Evolutionary conservation across 805 yeast species (phyloP), one percentile per base, ranked within the genome.

Genomic region (Teunomyces aglyptinius): DNA sequence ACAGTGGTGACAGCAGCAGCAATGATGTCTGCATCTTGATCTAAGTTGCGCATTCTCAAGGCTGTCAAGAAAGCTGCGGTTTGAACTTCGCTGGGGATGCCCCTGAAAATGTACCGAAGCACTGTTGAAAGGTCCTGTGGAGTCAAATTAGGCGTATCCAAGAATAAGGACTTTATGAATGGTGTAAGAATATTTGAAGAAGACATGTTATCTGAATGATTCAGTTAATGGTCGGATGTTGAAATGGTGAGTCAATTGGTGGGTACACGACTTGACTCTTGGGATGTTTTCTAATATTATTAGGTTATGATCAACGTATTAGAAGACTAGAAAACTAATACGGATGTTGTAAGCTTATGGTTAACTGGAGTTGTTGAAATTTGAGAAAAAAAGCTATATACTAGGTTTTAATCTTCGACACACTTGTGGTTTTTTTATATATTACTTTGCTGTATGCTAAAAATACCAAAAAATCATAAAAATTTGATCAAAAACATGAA

Each of bases 1-100:
- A 92, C 79, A 1, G 94, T 82, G 16, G 72, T 70, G 0, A 89
- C 97, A 0, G 97, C 97, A 6, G 88, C 84, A 3, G 97, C 91
- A 34, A 94, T 86, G 62, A 71, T 88, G 29, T 80, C 87, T 0
- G 97, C 82, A 44, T 85, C 75, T 53, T 86, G 90, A 58, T 94
- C 98, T 6, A 91, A 67, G 1, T 88, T 88, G 26, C 81, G 77
- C 36, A 83, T 64, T 55, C 94, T 77, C 42, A 94, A 69, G 1
- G 87, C 89, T 0, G 95, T 84, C 47, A 94, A 73, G 60, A 94
- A 91, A 7, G 94, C 79, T 0, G 92, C 82, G 10, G 83, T 73
- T 59, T 89, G 95, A 26, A 88, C 73, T 43, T 85, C 86, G 8
- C 82, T 68, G 3, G 86, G 82, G 20, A 79, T 63, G 3, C 83